Base-by-base conservation (phyloP, 2,329 filamentous ascomycete genomes). In the Emergomyces africanus region DNA sequence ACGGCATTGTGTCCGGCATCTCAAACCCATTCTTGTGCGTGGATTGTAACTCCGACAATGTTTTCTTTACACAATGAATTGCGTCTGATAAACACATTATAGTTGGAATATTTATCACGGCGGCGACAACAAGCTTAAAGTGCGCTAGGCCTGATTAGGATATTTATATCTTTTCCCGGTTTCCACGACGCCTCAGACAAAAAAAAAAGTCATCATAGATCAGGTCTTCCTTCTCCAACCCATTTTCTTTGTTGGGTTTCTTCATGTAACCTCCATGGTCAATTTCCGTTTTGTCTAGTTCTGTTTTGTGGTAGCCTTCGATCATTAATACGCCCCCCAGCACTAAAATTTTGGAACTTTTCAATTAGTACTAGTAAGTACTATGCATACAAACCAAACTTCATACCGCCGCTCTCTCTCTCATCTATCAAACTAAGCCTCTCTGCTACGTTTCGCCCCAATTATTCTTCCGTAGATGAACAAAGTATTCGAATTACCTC, bases 1-100 rank as follows among this genome's bases (percentile, higher is more conserved):
- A 63, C 58, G 72, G 72, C 72, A 74, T 74, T 42, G 60, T 69
- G 50, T 35, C 46, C 18, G 33, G 35, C 33, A 50, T 50, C 33
- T 23, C 50, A 37, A 54, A 15, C 20, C 5, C n/a, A 39, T 39
- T 25, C 33, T 39, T 39, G 33, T 39, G 23, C n/a, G 20, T 5
- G 28, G 8, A 12, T 9, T 33, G 14, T 10, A 9, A 35, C 44
- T 44, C n/a, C 20, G 42, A 20, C 42, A 44, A 44, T 44, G n/a
- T 44, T n/a, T 23, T 8, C 9, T 20, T 2, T 30, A n/a, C 30
- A 30, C 6, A 30, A 30, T 30, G 30, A 3, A 30, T 6, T n/a
- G n/a, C n/a, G n/a, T n/a, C n/a, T n/a, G n/a, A n/a, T n/a, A n/a
- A n/a, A n/a, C n/a, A n/a, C n/a, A n/a, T n/a, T n/a, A n/a, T n/a